Base-by-base conservation (phyloP, 2,329 filamentous ascomycete genomes). In the Pezicula carpinea region DNA sequence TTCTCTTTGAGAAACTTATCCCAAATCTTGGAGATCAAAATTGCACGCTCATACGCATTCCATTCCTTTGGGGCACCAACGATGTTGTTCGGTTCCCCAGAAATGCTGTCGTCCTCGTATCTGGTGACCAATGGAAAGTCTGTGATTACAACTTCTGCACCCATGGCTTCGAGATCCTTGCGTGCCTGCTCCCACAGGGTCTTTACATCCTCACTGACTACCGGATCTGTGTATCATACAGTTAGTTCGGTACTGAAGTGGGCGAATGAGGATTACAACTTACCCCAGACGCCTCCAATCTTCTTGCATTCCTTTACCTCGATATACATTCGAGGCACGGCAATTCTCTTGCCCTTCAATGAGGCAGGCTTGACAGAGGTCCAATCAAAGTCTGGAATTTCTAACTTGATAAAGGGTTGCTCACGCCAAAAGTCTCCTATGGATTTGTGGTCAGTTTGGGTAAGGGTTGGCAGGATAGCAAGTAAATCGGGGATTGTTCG, bases 381-480 rank as follows among this genome's bases (percentile, higher is more conserved):
- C 3, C 69, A 65, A 1, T 64, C 61, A 3, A 64, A 53, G 10
- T 60, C 58, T 0, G 62, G 51, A 2, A 51, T 52, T 1, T 70
- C 68, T 1, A 80, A 55, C 1, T 62, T 34, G 0, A 80, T 61
- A 42, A 69, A 69, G 0, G 59, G 61, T 47, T 82, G 77, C 14
- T 72, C 66, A 4, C 75, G 65, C 70, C 77, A 81, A 53, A 82
- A 81, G 50, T 82, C 77, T 1, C 74, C 70, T 4, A 52, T 44
- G 0, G 63, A 63, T 3, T 65, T 60, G 2, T 57, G 14, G 49
- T 81, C 77, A 0, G 69, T 59, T 0, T 59, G 63, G 0, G 66
- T 69, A 43, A 80, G 64, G 6, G 77, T 68, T 38, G 76, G 68
- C 0, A 81, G 62, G 0, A 82, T 53, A 0, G 60, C 56, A 8